A percentile compares a stretch with the other conserved stretches of the same genome.
These are phyloP conservation scores for Iris macrosiphon DNA, from an alignment of 106 monocot genomes.

Conservation along the genomic window DNA sequence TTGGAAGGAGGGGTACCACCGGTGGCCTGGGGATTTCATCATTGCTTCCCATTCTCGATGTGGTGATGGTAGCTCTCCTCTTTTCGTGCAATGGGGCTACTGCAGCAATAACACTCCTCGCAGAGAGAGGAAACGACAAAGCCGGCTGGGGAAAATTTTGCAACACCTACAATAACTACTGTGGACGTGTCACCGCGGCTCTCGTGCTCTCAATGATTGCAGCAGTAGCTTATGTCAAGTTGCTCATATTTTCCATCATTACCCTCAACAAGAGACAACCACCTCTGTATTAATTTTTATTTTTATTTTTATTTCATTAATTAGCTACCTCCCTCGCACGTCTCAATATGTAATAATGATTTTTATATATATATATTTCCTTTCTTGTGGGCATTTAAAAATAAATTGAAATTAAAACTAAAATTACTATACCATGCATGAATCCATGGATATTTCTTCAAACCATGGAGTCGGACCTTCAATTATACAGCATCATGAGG, in stretches of 20 bases:
- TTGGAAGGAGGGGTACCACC: neutral
- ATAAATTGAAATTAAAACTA: no score
- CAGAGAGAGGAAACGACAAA: constrained; percentile 3
- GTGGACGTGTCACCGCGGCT: constrained; percentile 6
- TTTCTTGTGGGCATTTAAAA: no score
- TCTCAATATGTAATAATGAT: no score
- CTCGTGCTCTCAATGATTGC: constrained; percentile 8
- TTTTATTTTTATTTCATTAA: no score
- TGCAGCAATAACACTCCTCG: neutral
- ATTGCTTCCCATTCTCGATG: constrained; percentile 2
- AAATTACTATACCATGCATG: no score
- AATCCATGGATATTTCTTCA: no score
- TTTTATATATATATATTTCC: no score
- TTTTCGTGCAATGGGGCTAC: constrained; percentile 12
- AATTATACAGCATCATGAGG: no score
- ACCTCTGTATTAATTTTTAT: no score
- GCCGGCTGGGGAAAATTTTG: constrained; percentile 14
- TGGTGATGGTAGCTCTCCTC: constrained; percentile 6
- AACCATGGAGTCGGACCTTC: no score
- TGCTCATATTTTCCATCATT: neutral
- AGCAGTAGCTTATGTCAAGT: neutral
- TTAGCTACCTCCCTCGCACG: no score
- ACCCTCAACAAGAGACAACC: neutral
- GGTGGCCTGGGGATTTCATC: neutral
- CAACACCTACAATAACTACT: neutral